Conservation (phyloP, 257 asterid genomes). For the Solanum dulcamara region DNA sequence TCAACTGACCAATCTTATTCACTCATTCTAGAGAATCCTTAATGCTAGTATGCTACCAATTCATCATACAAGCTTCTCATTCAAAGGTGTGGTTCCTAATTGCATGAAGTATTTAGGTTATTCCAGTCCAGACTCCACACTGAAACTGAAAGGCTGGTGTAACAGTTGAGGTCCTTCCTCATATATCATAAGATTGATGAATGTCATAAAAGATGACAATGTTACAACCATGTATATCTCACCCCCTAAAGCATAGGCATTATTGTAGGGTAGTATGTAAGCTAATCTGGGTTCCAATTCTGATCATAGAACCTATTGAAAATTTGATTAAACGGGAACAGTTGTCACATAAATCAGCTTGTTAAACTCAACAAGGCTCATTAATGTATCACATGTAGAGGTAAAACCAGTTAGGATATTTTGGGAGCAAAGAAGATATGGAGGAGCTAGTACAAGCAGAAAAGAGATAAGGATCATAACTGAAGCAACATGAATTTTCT, state of each 20-base stretch:
- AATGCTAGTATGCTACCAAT: background rate
- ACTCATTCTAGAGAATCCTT: background rate
- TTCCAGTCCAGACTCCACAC: background rate
- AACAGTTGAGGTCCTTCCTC: background rate
- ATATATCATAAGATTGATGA: background rate
- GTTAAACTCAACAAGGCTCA: background rate
- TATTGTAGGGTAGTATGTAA: background rate
- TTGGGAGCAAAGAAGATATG: background rate
- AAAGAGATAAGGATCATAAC: background rate
- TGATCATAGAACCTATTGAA: background rate
- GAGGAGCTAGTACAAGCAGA: background rate
- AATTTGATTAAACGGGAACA: background rate
- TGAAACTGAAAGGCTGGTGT: background rate
- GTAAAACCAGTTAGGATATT: background rate
- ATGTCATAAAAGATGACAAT: background rate
- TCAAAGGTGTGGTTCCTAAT: background rate
- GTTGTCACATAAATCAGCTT: background rate
- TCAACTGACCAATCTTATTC: background rate
- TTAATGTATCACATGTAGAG: background rate
- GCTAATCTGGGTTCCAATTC: background rate
- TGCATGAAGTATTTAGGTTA: background rate
- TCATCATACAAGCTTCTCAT: background rate
- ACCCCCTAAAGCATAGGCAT: background rate
- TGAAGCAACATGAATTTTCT: background rate
- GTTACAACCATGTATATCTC: background rate